These are phyloP conservation scores for Rosa hybrid DNA, from an alignment of 331 rosid species.

Conservation along the genomic window DNA sequence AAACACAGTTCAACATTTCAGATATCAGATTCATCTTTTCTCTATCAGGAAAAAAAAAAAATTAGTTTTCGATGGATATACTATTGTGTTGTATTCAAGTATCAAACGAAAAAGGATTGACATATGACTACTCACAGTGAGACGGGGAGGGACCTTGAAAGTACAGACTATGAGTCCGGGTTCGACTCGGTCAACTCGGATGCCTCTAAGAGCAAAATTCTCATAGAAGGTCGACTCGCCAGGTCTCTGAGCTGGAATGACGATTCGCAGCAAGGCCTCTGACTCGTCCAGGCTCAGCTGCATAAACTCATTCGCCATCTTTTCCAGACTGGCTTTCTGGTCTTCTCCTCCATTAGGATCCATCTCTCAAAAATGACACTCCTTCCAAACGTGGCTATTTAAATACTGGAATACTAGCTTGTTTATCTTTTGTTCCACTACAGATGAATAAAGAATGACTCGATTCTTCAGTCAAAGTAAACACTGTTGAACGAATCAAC, in stretches of 20 bases:
- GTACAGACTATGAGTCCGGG: slow-evolving; percentile 64
- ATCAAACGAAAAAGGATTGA: background rate
- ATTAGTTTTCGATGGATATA: background rate
- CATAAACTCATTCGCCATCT: slow-evolving; percentile 40
- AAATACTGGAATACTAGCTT: background rate
- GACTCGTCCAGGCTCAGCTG: slow-evolving; percentile 43
- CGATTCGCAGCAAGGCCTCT: slow-evolving; percentile 44
- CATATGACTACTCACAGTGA: slow-evolving; percentile 44
- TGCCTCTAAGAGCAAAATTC: slow-evolving; percentile 55
- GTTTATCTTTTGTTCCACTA: background rate
- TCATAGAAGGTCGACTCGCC: slow-evolving; percentile 49
- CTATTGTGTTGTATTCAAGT: background rate
- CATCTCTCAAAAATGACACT: background rate
- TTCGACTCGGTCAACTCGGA: slow-evolving; percentile 71
- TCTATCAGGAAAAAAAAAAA: background rate
- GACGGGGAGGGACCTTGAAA: slow-evolving; percentile 73
- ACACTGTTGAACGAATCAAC: background rate
- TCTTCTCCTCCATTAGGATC: background rate
- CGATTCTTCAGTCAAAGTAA: background rate
- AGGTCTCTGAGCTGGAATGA: slow-evolving; percentile 31
- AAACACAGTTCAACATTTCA: slow-evolving; percentile 5
- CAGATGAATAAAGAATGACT: background rate
- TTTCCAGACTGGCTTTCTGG: slow-evolving; percentile 41
- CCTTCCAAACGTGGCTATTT: background rate
- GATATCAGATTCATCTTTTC: background rate